phyloP scores from a whole-genome alignment of 2,329 filamentous ascomycete species.

The Amauroascus niger region DNA sequence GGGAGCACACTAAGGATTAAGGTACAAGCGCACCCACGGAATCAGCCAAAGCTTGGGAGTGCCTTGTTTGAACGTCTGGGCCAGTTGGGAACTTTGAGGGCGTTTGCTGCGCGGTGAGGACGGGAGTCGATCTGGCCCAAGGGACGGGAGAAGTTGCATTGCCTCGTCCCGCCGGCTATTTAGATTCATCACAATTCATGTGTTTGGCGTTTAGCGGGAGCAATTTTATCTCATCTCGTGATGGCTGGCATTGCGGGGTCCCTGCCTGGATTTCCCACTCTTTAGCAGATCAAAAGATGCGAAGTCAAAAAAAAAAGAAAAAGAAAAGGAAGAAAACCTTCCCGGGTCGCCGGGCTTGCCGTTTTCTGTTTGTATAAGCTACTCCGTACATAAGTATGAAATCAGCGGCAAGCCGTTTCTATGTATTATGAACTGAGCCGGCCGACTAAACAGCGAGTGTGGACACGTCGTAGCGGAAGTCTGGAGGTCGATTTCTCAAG shows the following conservation, averaged over 20 bases:
- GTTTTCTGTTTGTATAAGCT: not conserved
- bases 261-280: not conserved
- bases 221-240: not conserved
- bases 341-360: not conserved
- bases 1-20: not conserved
- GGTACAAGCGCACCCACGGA: not conserved
- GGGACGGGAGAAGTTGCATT: not conserved
- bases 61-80: not conserved
- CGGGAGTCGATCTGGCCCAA: not conserved
- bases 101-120: not conserved
- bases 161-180: not conserved
- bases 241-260: constrained; percentile 1
- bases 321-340: not conserved
- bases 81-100: not conserved
- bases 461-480: not conserved
- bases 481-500: not conserved
- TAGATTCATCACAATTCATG: not conserved
- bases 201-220: not conserved
- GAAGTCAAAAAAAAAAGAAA: not conserved
- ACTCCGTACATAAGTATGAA: not conserved
- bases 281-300: not conserved
- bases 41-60: not conserved
- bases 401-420: not conserved
- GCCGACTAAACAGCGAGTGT: not conserved
- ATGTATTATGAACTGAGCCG: not conserved